Evolutionary conservation across 495 filamentous ascomycete species (phyloP).

Genomic region (Tuber melanosporum): DNA sequence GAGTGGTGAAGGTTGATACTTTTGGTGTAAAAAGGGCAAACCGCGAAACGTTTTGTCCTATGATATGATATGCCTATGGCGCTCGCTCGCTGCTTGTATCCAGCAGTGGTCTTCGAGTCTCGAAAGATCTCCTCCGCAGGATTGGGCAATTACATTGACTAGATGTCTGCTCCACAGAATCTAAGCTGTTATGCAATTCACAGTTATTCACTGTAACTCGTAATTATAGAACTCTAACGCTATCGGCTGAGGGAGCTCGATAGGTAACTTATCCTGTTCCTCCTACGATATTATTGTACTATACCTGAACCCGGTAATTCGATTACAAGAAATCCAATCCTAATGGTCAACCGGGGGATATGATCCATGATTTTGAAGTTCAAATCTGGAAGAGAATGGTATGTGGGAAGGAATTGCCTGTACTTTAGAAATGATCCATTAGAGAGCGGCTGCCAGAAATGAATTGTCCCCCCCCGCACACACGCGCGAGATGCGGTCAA

Average conservation of each 20-base stretch:
- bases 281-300: background rate
- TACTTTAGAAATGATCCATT: background rate
- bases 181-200: background rate
- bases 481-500: background rate
- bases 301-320: background rate
- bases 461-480: background rate
- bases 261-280: background rate
- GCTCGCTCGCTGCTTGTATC: background rate
- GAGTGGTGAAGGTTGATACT: too few species aligned
- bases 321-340: background rate
- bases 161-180: background rate
- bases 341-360: background rate
- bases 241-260: background rate
- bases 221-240: background rate
- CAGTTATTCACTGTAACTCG: too few species aligned
- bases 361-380: background rate
- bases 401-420: background rate
- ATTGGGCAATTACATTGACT: background rate
- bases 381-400: background rate
- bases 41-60: too few species aligned
- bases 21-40: too few species aligned
- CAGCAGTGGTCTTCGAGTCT: too few species aligned
- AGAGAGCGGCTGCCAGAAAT: background rate
- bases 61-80: too few species aligned
- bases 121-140: background rate